Base-by-base conservation (phyloP, 495 filamentous ascomycete species). In the Penicillium angulare region DNA sequence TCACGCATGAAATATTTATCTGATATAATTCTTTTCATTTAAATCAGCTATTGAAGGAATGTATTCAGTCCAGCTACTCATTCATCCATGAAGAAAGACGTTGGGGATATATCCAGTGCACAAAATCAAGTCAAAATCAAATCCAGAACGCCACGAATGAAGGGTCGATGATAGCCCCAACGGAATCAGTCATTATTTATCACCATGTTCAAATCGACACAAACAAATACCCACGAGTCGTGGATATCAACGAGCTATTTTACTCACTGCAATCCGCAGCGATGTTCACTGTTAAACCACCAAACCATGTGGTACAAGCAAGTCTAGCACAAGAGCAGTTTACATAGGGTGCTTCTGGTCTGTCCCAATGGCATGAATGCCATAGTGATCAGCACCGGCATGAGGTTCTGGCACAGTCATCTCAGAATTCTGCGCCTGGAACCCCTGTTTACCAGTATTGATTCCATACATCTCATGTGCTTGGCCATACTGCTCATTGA, bases 81-180 rank as follows among this genome's bases (percentile, higher is more conserved):
- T 24, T 17, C 26, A 45, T 33, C 32, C 43, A n/a, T n/a, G n/a
- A n/a, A 27, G 27, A 31, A 36, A 49, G 36, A 49, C 49, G 44
- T 38, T 20, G 39, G 50, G 50, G 52, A 49, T 54, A 54, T 54
- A 49, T 49, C 29, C 21, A 18, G 26, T 13, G 16, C 29, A 23
- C 21, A n/a, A n/a, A 31, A 12, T 31, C 38, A 41, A 24, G 22
- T 15, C 38, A 46, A 20, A 49, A 48, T 21, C 35, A 47, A 27
- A 23, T 16, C 18, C 43, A 27, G 22, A 44, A 38, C 32, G 38
- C 38, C 38, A 26, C 7, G 21, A 24, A 41, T 41, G 38, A 41
- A 24, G 38, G 21, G 38, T 41, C 12, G 27, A 24, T 3, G 21
- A 17, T 7, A 13, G n/a, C 20, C 18, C 18, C 21, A 41, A 9